Percentiles rank a stretch among this genome's conserved stretches.
phyloP scores from a whole-genome alignment of 2,329 filamentous ascomycete genomes.

The Xylariaceae sp. region DNA sequence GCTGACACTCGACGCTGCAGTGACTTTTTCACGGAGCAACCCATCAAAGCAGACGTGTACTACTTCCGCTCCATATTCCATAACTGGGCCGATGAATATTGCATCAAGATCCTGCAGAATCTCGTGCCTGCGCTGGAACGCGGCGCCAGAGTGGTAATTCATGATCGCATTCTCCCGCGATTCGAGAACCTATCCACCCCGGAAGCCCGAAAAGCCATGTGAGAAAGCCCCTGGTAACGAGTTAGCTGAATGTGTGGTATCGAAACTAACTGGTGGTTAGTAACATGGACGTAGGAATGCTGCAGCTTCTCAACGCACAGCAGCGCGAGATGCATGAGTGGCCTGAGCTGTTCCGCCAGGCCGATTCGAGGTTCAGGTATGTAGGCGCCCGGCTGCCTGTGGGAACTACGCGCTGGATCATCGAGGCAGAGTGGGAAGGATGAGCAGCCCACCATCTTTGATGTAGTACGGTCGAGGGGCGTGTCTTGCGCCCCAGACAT shows the following conservation, averaged over 20 bases:
- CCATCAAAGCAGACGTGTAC: conserved; percentile 22
- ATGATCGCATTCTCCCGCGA: conserved; percentile 22
- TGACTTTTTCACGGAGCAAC: conserved; percentile 24
- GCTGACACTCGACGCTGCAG: conserved; percentile 8
- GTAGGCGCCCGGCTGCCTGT: conserved; percentile 19
- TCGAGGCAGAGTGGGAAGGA: conserved; percentile 25
- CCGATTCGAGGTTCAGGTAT: conserved; percentile 21
- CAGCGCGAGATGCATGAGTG: conserved; percentile 25
- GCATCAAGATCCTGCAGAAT: conserved; percentile 28
- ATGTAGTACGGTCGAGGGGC: background rate
- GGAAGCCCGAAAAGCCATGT: conserved; percentile 25
- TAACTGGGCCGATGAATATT: conserved; percentile 33
- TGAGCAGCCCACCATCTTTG: background rate
- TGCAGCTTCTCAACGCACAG: conserved; percentile 24
- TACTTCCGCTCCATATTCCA: conserved; percentile 32
- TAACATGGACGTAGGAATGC: conserved; percentile 25
- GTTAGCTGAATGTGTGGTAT: background rate
- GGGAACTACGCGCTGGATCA: conserved; percentile 24
- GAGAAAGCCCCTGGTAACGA: conserved; percentile 1
- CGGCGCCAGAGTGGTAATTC: conserved; percentile 21
- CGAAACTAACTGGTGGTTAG: conserved; percentile 1
- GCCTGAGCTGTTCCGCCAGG: conserved; percentile 21
- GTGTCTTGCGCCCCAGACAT: background rate
- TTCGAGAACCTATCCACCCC: conserved; percentile 13
- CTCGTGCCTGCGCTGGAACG: conserved; percentile 28